Evolutionary conservation across 2,329 filamentous ascomycete species (phyloP).

Genomic region (Paracamarosporium sp.): DNA sequence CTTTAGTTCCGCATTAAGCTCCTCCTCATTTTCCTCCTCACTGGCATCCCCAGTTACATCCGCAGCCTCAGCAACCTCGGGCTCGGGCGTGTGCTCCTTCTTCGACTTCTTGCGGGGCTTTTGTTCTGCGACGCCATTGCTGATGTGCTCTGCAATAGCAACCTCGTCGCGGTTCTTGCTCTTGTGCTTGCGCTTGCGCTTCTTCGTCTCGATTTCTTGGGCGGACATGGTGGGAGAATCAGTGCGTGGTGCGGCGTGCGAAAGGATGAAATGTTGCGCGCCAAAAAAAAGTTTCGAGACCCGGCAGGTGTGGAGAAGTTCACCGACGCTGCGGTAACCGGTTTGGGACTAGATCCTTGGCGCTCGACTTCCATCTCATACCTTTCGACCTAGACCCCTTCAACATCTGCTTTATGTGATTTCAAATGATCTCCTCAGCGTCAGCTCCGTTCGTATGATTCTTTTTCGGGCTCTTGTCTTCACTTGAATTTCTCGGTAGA

Average conservation of each 20-base stretch:
- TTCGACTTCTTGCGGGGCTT: conserved; percentile 51
- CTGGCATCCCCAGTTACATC: conserved; percentile 27
- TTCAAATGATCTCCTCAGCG: too few species aligned
- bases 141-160: conserved; percentile 34
- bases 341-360: background rate
- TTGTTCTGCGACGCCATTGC: conserved; percentile 40
- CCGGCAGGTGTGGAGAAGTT: conserved; percentile 3
- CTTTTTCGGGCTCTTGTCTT: too few species aligned
- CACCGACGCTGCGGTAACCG: conserved; percentile 7
- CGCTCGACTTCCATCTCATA: too few species aligned
- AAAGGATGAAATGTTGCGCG: conserved; percentile 23
- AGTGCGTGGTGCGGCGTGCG: conserved; percentile 3
- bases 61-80: conserved; percentile 28
- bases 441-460: too few species aligned
- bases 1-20: conserved; percentile 44
- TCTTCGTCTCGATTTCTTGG: conserved; percentile 50
- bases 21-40: conserved; percentile 42
- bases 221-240: conserved; percentile 40
- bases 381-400: too few species aligned
- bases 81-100: conserved; percentile 44
- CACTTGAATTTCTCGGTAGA: too few species aligned
- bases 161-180: conserved; percentile 40
- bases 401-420: too few species aligned
- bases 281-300: conserved; percentile 32
- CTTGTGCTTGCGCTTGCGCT: conserved; percentile 58